Evolutionary conservation across 306 rosid genomes (phyloP).

Genomic region (Hippophae tibetana): DNA sequence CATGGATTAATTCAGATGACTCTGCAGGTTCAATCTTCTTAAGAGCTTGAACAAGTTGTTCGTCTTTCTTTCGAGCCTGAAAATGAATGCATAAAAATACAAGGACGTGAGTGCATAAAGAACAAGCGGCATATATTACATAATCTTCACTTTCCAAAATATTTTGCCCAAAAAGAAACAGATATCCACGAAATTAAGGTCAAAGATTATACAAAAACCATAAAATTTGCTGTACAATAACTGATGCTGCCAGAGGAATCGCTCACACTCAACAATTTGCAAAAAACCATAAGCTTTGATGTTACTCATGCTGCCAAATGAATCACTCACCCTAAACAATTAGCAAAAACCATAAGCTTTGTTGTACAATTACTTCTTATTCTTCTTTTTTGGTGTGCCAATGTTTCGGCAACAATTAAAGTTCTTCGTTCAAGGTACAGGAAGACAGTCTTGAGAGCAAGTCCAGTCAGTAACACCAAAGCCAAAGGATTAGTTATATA

Average conservation of each 20-base stretch:
- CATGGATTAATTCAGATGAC: slow-evolving; percentile 66
- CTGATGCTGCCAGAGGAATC: not conserved
- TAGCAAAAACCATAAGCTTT: not conserved
- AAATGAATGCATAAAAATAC: not conserved
- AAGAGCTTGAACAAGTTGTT: slow-evolving; percentile 52
- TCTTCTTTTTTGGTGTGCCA: not conserved
- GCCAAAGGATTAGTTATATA: not conserved
- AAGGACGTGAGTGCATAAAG: not conserved
- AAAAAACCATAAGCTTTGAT: not conserved
- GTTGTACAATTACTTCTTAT: not conserved
- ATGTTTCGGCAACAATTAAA: not conserved
- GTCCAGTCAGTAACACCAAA: not conserved
- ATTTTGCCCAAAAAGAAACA: not conserved
- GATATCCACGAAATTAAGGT: not conserved
- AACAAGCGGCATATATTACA: slow-evolving; percentile 6
- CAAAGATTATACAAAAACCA: not conserved
- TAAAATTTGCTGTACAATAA: not conserved
- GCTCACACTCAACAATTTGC: not conserved
- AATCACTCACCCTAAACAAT: not conserved
- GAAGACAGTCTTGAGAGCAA: not conserved
- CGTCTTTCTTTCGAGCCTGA: slow-evolving; percentile 82
- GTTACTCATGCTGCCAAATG: not conserved
- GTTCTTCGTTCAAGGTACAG: not conserved
- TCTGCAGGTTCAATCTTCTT: slow-evolving; percentile 80
- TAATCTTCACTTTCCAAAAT: not conserved